Evolutionary conservation across 352 stramenopile genomes (phyloP), one percentile per base, ranked within the genome.

Genomic region (Pythium plurisporium): DNA sequence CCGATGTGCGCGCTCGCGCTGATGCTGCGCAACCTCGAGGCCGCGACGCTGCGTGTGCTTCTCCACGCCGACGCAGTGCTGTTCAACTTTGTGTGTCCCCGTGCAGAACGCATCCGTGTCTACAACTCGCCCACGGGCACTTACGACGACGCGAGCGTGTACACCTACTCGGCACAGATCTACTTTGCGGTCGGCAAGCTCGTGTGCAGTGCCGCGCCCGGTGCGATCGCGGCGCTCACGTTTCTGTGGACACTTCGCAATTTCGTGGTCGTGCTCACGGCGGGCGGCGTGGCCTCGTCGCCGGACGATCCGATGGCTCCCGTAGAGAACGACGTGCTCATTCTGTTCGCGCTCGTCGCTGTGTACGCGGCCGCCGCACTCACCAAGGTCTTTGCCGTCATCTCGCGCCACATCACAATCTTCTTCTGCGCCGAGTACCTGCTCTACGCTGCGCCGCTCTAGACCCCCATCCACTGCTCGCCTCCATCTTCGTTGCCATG

Each of bases 351-450:
- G 1, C n/a, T 82, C 3, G 42, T 86, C 20, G 67, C 59, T 4
- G 56, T 87, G 33, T 87, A 90, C 61, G 59, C 58, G 12, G 67
- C 73, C n/a, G 76, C 77, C 26, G 46, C 74, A 49, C 59, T 87
- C 41, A 43, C 79, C 47, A 74, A 80, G 38, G 66, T 81, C 20
- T 67, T 81, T 49, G 79, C 70, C 26, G 73, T 72, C 60, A 74
- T 87, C 54, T 77, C 75, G 42, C 72, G 75, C 49, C 74, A 86
- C 54, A 68, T 84, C 41, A 82, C 77, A 25, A 64, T 87, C 40
- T 90, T 78, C 70, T 90, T 87, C 65, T 90, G 79, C 68, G 72
- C 75, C 41, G 72, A 90, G 33, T 75, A 86, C 58, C 45, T 89
- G 44, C 63, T 83, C 5, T 84, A 87, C 59, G 53, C 44, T 10